Conservation (phyloP, 192 early-diverging fungal genomes). For the Haplosporangium gracile region DNA sequence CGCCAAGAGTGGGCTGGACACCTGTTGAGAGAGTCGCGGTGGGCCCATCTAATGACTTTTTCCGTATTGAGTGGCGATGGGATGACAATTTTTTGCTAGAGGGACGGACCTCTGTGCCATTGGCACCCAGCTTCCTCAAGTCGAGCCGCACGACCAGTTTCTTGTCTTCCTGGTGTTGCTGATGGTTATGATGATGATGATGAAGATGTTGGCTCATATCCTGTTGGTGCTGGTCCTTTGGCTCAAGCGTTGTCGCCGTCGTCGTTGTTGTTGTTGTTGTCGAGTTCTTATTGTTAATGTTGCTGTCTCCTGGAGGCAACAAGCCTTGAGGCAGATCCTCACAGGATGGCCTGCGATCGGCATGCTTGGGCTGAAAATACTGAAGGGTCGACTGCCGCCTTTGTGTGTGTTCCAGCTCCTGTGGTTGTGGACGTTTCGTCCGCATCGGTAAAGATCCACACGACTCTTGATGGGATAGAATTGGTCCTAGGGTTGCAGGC, state of each 20-base stretch:
- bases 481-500: background rate
- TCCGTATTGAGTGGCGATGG: slow-evolving; percentile 8
- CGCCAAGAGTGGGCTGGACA: slow-evolving; percentile 18
- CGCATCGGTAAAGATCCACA: background rate
- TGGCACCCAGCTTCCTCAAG: slow-evolving; percentile 22
- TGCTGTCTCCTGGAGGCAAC: background rate
- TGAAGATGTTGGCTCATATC: background rate
- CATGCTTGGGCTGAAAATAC: background rate
- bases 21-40: background rate
- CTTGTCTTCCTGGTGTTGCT: background rate
- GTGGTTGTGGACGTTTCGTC: background rate
- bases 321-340: background rate
- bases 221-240: background rate
- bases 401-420: background rate
- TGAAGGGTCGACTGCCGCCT: background rate
- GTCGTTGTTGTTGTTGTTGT: background rate
- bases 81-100: background rate
- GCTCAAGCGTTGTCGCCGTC: background rate
- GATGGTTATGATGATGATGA: background rate
- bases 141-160: slow-evolving; percentile 37
- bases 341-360: slow-evolving; percentile 3
- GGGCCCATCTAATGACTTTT: slow-evolving; percentile 3
- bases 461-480: background rate
- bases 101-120: background rate
- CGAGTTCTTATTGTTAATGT: background rate